A percentile compares a stretch with the other conserved stretches of the same genome.
phyloP scores from a whole-genome alignment of 768 basidiomycete species.

The Symmetrospora coprosmae region DNA sequence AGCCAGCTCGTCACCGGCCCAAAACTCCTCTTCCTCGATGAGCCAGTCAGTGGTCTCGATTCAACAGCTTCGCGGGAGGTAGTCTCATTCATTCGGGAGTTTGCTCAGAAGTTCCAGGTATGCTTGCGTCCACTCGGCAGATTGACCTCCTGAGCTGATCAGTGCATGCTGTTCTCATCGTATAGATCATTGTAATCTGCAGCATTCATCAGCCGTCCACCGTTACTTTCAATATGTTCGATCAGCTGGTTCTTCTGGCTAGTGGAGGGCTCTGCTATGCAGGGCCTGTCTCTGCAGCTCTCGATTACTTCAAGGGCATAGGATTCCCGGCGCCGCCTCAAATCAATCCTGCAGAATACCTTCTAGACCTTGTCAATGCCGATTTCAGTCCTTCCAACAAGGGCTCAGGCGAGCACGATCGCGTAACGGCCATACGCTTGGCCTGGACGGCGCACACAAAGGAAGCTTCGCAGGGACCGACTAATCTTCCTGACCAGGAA shows the following conservation, averaged over 20 bases:
- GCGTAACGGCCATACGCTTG: neutral
- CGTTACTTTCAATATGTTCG: slow-evolving; percentile 51
- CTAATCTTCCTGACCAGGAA: too few species aligned
- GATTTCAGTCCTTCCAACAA: too few species aligned
- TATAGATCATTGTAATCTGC: slow-evolving; percentile 48
- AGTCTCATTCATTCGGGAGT: neutral
- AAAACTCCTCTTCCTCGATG: slow-evolving; percentile 51
- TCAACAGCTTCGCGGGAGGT: neutral
- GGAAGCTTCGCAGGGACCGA: too few species aligned
- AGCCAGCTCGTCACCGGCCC: slow-evolving; percentile 51
- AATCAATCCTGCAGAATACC: slow-evolving; percentile 49
- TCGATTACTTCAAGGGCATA: slow-evolving; percentile 36
- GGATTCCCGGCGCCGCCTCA: slow-evolving; percentile 37
- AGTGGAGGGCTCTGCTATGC: slow-evolving; percentile 44
- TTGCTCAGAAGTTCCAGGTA: neutral
- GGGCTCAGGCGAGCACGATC: too few species aligned
- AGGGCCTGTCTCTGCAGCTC: slow-evolving; percentile 36
- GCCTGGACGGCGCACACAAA: too few species aligned
- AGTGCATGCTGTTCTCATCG: slow-evolving; percentile 41
- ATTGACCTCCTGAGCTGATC: neutral
- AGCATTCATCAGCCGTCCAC: slow-evolving; percentile 57
- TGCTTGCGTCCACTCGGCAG: slow-evolving; percentile 21
- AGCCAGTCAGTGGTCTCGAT: slow-evolving; percentile 40
- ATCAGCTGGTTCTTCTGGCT: slow-evolving; percentile 48
- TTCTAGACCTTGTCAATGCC: slow-evolving; percentile 45